Percentiles rank a stretch among this genome's conserved stretches.
phyloP scores from a whole-genome alignment of 345 rosid species.

The Syzygium aqueum region DNA sequence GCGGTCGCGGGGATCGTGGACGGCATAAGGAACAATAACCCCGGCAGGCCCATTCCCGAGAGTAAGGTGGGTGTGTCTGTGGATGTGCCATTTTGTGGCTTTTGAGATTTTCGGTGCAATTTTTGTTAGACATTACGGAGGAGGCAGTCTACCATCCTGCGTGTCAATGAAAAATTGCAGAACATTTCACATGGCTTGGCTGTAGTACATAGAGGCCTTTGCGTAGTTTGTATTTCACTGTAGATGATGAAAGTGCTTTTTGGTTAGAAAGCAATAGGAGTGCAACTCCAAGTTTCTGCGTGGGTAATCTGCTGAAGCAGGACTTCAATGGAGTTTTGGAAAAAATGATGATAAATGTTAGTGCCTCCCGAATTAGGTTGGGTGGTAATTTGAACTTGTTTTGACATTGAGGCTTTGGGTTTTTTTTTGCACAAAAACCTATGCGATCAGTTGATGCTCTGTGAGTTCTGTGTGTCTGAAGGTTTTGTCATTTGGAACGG shows the following conservation, averaged over 20 bases:
- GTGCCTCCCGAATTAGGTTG: background rate
- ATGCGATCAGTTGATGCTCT: background rate
- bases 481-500: constrained; percentile 45
- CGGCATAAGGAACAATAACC: constrained; percentile 57
- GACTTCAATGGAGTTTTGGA: no score
- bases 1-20: constrained; percentile 20
- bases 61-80: constrained; percentile 27
- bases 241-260: background rate
- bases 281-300: background rate
- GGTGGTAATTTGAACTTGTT: background rate
- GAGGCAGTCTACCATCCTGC: no score
- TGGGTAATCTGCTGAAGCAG: background rate
- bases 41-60: constrained; percentile 49
- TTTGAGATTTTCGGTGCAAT: no score
- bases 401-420: background rate
- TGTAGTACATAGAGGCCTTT: background rate
- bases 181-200: no score
- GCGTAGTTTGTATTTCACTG: background rate
- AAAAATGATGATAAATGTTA: background rate
- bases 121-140: no score
- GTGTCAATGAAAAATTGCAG: no score
- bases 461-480: constrained; percentile 5
- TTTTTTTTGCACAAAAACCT: background rate
- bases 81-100: no score
- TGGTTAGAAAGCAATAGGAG: background rate